Percentiles rank a stretch among this genome's conserved stretches.
These are phyloP conservation scores for Ramaria sp. DNA, from an alignment of 768 basidiomycete genomes.

Conservation along the genomic window DNA sequence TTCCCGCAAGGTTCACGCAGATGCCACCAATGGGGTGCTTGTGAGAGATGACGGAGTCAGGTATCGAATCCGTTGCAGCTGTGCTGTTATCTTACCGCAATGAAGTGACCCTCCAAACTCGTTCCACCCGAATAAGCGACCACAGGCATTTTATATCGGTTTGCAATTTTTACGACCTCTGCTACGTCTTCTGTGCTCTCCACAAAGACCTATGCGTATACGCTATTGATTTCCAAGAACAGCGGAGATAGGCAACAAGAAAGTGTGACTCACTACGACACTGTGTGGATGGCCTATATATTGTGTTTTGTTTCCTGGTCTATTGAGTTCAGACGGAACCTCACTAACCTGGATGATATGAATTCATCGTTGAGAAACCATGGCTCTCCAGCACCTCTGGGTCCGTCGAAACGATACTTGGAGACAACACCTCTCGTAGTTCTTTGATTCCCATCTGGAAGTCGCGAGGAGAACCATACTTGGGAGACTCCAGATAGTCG, in stretches of 20 bases:
- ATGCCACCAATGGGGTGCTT: slow-evolving; percentile 44
- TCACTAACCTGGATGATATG: slow-evolving; percentile 34
- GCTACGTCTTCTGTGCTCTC: slow-evolving; percentile 72
- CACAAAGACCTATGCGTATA: slow-evolving; percentile 48
- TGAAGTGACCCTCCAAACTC: slow-evolving; percentile 67
- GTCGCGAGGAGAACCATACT: slow-evolving; percentile 43
- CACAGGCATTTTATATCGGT: slow-evolving; percentile 66
- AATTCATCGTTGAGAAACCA: slow-evolving; percentile 41
- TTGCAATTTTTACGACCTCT: slow-evolving; percentile 63
- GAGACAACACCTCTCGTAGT: slow-evolving; percentile 29
- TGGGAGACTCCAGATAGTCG: slow-evolving; percentile 10
- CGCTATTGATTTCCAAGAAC: slow-evolving; percentile 14
- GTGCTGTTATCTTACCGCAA: slow-evolving; percentile 32
- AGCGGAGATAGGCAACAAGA: background rate
- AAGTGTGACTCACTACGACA: background rate
- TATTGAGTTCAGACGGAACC: background rate
- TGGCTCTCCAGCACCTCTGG: slow-evolving; percentile 40
- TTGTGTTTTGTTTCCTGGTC: background rate
- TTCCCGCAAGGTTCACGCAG: slow-evolving; percentile 66
- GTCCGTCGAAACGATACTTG: slow-evolving; percentile 38
- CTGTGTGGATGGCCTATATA: slow-evolving; percentile 1
- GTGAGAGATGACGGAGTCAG: background rate
- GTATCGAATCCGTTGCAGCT: background rate
- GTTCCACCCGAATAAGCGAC: slow-evolving; percentile 77
- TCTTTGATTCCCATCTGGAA: slow-evolving; percentile 43